Evolutionary conservation across 805 yeast species (phyloP), one percentile per base, ranked within the genome.

Genomic region (Zygosaccharomyces siamensis): DNA sequence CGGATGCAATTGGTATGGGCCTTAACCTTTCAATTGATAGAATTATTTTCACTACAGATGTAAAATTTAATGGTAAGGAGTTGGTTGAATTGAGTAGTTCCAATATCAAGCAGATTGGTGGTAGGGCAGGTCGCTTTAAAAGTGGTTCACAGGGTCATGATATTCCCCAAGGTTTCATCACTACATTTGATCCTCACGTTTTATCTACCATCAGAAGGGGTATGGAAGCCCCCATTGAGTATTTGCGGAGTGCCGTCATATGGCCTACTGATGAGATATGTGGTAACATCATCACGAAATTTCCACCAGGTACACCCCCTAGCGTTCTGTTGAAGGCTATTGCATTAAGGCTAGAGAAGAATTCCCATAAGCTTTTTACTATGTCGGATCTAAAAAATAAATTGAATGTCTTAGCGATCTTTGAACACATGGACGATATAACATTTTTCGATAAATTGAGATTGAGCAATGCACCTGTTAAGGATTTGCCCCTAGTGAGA

Each of bases 1-100:
- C 96, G 2, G 98, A 93, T 70, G 99, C 99, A 0, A 82, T 93
- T 53, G 99, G 99, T 2, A 92, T 93, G 97, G 99, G 99, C 0
- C 73, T 93, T 46, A 93, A 93, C 61, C 72, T 93, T 59, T 83
- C 86, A 23, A 90, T 93, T 55, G 80, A 82, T 50, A 72, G 98
- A 51, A 78, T 93, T 4, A 76, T 93, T 1, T 90, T 93, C 62
- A 79, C 85, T 14, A 75, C 83, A 0, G 70, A 78, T 24, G 63
- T 64, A 43, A 93, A 93, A 66, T 90, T 77, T 57, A 79, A 89
- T 61, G 97, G 97, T 5, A 62, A 59, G 11, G 67, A 64, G 12
- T 68, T 72, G 50, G 67, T 66, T 7, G 63, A 63, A 1, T 64
- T 93, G 27, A 72, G 85, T 0, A 68, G 76, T 3, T 84, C 96